Conservation (phyloP, 2,329 filamentous ascomycete species). For the Fusarium compactum region DNA sequence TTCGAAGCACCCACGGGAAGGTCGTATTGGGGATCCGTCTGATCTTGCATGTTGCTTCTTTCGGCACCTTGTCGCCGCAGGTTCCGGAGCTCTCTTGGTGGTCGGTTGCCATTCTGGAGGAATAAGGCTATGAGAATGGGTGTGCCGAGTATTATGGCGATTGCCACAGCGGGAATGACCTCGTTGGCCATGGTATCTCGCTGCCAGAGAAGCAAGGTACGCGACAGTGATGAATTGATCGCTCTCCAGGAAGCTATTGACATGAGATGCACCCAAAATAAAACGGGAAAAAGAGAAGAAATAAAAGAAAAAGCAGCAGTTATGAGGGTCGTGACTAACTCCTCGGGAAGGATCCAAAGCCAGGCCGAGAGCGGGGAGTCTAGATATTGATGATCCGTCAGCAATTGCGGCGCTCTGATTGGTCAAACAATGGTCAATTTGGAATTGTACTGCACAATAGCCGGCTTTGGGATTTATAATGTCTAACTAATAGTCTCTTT, state of each 20-base stretch:
- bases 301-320: neutral
- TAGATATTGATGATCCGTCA: neutral
- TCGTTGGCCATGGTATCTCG: neutral
- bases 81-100: constrained; percentile 8
- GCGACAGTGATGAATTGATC: neutral
- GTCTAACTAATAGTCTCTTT: too few species aligned
- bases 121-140: neutral
- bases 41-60: constrained; percentile 45
- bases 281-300: too few species aligned
- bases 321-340: neutral
- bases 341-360: neutral
- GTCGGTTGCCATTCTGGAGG: neutral
- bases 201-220: neutral
- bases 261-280: neutral
- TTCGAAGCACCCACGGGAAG: constrained; percentile 1
- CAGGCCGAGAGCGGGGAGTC: neutral
- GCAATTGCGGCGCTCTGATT: neutral
- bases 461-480: too few species aligned
- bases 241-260: neutral
- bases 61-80: constrained; percentile 37
- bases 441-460: neutral
- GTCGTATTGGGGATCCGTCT: constrained; percentile 35
- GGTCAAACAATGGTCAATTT: neutral
- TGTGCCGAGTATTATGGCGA: neutral
- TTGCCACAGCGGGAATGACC: neutral